Evolutionary conservation across 202 grass and related monocot species (phyloP), one percentile per base, ranked within the genome.

Genomic region (Panicum hallii): DNA sequence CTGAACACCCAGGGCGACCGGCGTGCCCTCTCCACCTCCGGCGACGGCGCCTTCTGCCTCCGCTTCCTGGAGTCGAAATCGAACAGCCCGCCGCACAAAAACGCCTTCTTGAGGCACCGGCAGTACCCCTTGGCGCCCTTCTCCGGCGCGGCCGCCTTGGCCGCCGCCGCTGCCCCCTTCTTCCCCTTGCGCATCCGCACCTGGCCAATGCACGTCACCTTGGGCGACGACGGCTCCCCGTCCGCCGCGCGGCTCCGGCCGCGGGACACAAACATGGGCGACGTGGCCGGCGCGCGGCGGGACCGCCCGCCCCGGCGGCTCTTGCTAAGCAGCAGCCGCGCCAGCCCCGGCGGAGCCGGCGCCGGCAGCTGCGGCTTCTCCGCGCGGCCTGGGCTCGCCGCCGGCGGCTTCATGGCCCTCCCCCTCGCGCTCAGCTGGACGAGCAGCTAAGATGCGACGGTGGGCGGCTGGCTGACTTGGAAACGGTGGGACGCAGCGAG

Each of bases 171-270:
- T 15, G 34, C 15, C 16, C 4, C 0, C 43, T 61, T 74, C 54
- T 78, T 79, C 26, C 77, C 69, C 83, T 88, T 95, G 76, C 89
- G 89, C 78, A 99, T 99, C 64, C 97, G 88, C 49, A 99, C 97
- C 82, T 99, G 93, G 3, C 97, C 97, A 86, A 99, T 99, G 82
- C 97, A 99, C 44, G 97, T 99, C n/a, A 99, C 97, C 79, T 99
- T 99, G 49, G 97, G 97, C 36, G 97, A 99, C 14, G 97, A 96
- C 1, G 97, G 97, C 88, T 99, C 97, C 2, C 88, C 90, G 14
- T 79, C 95, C 6, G 79, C 81, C 2, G 82, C 67, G 10, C 78
- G 86, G 74, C 88, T 88, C 60, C 93, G 75, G 64, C 91, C 82
- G 11, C 91, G 87, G 0, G 88, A 89, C 2, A 87, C 89, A 75